Evolutionary conservation across 1,139 yeast species (phyloP).

Genomic region (Suhomyces taliae): DNA sequence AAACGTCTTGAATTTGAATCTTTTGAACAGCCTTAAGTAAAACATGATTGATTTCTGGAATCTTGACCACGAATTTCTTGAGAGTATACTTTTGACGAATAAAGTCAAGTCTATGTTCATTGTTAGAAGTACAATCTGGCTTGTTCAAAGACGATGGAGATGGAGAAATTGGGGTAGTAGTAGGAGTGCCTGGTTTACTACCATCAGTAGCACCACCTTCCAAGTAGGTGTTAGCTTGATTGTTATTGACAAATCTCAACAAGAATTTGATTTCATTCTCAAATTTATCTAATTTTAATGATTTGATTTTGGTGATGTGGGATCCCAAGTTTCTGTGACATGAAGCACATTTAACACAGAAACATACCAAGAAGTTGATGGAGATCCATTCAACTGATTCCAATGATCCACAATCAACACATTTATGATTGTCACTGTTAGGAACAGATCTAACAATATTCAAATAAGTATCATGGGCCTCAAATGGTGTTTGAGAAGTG

Average conservation of each 20-base stretch:
- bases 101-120: constrained; percentile 41
- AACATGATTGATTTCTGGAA: constrained; percentile 26
- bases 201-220: constrained; percentile 26
- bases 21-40: constrained; percentile 50
- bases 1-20: constrained; percentile 47
- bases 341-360: constrained; percentile 82
- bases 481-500: constrained; percentile 23
- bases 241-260: constrained; percentile 44
- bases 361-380: constrained; percentile 64
- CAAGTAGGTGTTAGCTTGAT: constrained; percentile 35
- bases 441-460: constrained; percentile 44
- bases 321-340: constrained; percentile 56
- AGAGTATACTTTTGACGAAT: constrained; percentile 52
- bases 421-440: constrained; percentile 58
- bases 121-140: constrained; percentile 34
- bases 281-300: constrained; percentile 53
- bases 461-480: constrained; percentile 31
- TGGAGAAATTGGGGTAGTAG: constrained; percentile 4
- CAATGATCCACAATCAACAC: constrained; percentile 77
- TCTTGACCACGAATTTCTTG: constrained; percentile 34
- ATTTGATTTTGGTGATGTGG: constrained; percentile 49
- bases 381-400: constrained; percentile 87
- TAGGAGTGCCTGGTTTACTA: neutral
- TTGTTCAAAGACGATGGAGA: neutral
- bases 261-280: constrained; percentile 41